phyloP scores from a whole-genome alignment of 495 filamentous ascomycete genomes.

The Rusavskia elegans region DNA sequence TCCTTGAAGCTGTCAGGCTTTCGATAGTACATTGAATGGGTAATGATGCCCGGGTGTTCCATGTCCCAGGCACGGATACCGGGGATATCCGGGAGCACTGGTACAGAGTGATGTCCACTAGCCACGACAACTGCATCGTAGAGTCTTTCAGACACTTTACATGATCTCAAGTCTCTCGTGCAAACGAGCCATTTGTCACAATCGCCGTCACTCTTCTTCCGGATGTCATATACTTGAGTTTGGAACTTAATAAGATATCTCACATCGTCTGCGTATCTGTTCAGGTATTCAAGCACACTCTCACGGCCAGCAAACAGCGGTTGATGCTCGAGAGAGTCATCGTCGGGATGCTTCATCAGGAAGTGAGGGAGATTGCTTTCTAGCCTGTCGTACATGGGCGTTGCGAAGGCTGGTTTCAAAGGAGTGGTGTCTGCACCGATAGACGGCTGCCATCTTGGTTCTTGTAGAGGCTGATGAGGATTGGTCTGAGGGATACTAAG shows the following conservation, averaged over 20 bases:
- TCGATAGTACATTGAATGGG: slow-evolving; percentile 72
- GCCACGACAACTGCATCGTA: slow-evolving; percentile 75
- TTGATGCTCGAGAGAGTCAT: slow-evolving; percentile 39
- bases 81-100: slow-evolving; percentile 49
- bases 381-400: slow-evolving; percentile 65
- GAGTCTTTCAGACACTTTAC: slow-evolving; percentile 17
- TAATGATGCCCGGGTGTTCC: slow-evolving; percentile 45
- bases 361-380: slow-evolving; percentile 77
- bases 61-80: slow-evolving; percentile 42
- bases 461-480: slow-evolving; percentile 24
- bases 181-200: slow-evolving; percentile 36
- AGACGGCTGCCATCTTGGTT: slow-evolving; percentile 25
- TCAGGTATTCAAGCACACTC: slow-evolving; percentile 55
- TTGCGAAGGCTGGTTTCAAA: slow-evolving; percentile 31
- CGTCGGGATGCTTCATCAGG: slow-evolving; percentile 68
- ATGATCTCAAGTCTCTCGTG: slow-evolving; percentile 29
- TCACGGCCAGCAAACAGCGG: slow-evolving; percentile 60
- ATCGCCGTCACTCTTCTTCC: slow-evolving; percentile 9
- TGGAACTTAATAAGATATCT: slow-evolving; percentile 36
- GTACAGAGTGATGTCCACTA: slow-evolving; percentile 63
- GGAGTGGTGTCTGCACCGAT: not conserved
- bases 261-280: slow-evolving; percentile 53
- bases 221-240: slow-evolving; percentile 39
- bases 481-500: slow-evolving; percentile 24
- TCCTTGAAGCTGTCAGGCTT: slow-evolving; percentile 36